Evolutionary conservation across 2,329 filamentous ascomycete species (phyloP), one percentile per base, ranked within the genome.

Genomic region (Fusarium phyllophilum): DNA sequence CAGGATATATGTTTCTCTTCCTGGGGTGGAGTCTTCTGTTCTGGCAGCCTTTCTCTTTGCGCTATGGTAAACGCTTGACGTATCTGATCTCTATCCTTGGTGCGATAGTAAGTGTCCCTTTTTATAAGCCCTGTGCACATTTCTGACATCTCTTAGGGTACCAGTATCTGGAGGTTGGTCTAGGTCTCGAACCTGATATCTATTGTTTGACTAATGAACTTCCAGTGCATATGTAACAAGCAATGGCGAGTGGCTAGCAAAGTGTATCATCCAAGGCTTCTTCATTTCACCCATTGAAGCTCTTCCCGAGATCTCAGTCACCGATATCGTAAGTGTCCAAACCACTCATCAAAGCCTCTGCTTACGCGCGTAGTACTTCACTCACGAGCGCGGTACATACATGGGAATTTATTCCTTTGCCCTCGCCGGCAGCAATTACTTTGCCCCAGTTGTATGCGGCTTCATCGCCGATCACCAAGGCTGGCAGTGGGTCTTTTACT

Each of bases 11-110:
- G 82, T 84, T 84, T 33, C 78, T 87, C 5, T 78, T 86, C n/a
- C 76, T 84, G 3, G 85, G 85, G 11, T 86, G 83, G 83, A 80
- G 83, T 7, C 80, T 84, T 17, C 73, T 86, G 6, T 83, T 86
- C 66, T 86, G 85, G 85, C 85, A 86, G 72, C 85, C 85, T 3
- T 81, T 86, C 24, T 84, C 85, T 0, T 76, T 85, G 15, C 82
- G 83, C 49, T 86, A 85, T 62, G 85, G 85, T 48, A 85, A 84
- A 71, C 78, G 84, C 13, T 68, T 80, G 8, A 79, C 81, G 0
- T 85, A 85, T 65, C 67, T 85, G 8, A 58, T 82, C n/a, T 84
- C 83, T 1, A 73, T 84, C 15, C 55, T 79, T 1, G 80, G 79
- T 17, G 75, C 72, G 3, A 74, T 80, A 31, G 79, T 80, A 42